Evolutionary conservation across 1,284 basidiomycete genomes (phyloP), one percentile per base, ranked within the genome.

Genomic region (Hemileccinum hortonii): DNA sequence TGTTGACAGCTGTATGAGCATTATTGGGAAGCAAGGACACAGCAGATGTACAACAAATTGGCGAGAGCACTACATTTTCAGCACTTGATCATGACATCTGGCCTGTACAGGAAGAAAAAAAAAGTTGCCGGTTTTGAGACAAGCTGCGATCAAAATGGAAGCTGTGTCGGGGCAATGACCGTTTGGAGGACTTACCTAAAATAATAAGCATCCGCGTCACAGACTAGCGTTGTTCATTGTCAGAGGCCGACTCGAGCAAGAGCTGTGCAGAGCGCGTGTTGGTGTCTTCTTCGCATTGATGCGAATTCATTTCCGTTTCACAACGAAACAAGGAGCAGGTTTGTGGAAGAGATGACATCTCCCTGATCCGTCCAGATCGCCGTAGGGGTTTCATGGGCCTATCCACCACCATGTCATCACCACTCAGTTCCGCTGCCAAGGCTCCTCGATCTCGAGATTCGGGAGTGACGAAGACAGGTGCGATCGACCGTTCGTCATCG

Each of bases 361-460:
- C 58, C 60, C 66, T 58, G 60, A 58, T 67, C 63, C 61, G 66
- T 53, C 56, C 49, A 59, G 68, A 67, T 60, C 65, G 59, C 62
- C 69, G 66, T 47, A 68, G 58, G 57, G 66, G 68, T 68, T 69
- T 71, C 65, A 70, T 64, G 49, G 67, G 68, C 22, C 66, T 70
- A 57, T 68, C 66, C 52, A 71, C 56, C 16, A 46, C 50, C 66
- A 69, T 71, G 50, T 50, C 66, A 62, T 67, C 57, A 59, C 49
- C 50, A 56, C 58, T 44, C 47, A 60, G 48, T 56, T 64, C 57
- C 55, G 65, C 58, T 50, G 64, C 56, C 47, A 57, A 57, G 45
- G 50, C 47, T 45, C 53, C 47, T 58, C 52, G 62, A 61, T 65
- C 61, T 50, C 39, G 69, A 54, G 55, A 58, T 58, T 59, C 52